Conservation (phyloP, 352 stramenopile species). For the Pythium brachiatum region DNA sequence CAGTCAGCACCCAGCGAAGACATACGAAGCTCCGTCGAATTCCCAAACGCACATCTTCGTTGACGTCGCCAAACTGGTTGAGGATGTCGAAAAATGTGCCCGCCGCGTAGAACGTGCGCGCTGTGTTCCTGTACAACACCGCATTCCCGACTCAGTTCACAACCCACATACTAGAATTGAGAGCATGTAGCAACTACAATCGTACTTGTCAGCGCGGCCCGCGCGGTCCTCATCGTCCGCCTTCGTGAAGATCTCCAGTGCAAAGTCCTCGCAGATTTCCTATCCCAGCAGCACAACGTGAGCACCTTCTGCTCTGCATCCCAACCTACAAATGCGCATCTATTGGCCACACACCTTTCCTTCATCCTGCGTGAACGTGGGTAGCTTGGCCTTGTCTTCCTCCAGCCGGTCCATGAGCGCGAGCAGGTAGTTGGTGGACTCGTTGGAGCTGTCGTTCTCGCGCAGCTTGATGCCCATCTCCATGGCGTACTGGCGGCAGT, state of each 20-base stretch:
- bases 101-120: conserved; percentile 95
- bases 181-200: background rate
- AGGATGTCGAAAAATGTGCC: conserved; percentile 97
- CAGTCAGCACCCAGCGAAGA: too few species aligned
- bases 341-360: conserved; percentile 69
- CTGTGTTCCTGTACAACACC: conserved; percentile 70
- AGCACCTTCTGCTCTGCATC: too few species aligned
- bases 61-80: conserved; percentile 91
- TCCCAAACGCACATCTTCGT: conserved; percentile 55
- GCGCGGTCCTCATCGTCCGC: conserved; percentile 93
- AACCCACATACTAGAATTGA: background rate
- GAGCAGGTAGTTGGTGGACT: conserved; percentile 87
- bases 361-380: conserved; percentile 90
- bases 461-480: conserved; percentile 87
- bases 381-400: conserved; percentile 88
- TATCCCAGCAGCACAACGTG: conserved; percentile 18
- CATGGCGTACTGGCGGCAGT: conserved; percentile 88
- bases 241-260: conserved; percentile 92
- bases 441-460: conserved; percentile 69
- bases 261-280: conserved; percentile 88
- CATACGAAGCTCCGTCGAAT: background rate
- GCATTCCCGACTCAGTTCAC: conserved; percentile 6
- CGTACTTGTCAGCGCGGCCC: conserved; percentile 86
- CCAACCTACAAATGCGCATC: too few species aligned
- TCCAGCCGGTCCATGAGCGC: conserved; percentile 91